phyloP scores from a whole-genome alignment of 139 green algal genomes.

The Chlamydomonas asymmetrica region DNA sequence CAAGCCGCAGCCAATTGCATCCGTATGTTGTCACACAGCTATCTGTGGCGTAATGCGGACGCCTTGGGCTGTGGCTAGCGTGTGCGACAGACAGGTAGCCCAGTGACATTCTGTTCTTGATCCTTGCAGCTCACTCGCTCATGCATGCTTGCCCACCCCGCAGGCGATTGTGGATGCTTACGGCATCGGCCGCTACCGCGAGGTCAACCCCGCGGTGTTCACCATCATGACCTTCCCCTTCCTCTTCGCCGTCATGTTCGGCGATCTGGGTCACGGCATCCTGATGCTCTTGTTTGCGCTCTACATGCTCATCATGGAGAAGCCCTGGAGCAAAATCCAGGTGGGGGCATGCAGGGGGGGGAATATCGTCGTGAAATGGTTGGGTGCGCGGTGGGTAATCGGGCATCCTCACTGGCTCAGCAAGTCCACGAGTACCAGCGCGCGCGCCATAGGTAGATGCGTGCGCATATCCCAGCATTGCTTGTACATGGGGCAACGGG shows the following conservation, averaged over 20 bases:
- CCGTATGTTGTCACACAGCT: no score
- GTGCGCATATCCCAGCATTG: no score
- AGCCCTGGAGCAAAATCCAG: conserved; percentile 64
- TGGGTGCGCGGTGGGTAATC: neutral
- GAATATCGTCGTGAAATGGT: neutral
- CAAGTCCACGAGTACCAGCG: no score
- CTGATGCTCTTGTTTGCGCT: conserved; percentile 83
- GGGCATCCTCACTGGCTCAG: no score
- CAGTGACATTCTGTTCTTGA: no score
- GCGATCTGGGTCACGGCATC: conserved; percentile 93
- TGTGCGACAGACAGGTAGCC: no score
- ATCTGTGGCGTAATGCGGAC: no score
- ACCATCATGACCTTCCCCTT: conserved; percentile 99
- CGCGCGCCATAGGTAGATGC: no score
- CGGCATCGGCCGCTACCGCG: conserved; percentile 91
- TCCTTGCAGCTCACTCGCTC: neutral
- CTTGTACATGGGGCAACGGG: no score
- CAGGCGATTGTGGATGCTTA: conserved; percentile 93
- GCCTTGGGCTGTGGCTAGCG: no score
- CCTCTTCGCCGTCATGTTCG: conserved; percentile 99
- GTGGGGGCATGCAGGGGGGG: neutral
- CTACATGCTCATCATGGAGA: conserved; percentile 84
- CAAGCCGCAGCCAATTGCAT: no score
- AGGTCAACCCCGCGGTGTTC: conserved; percentile 94
- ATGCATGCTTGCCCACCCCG: neutral